A percentile compares a stretch with the other conserved stretches of the same genome.
Conservation (phyloP, 1,284 basidiomycete genomes). For the Microbotryum lychnidis-dioicae region DNA sequence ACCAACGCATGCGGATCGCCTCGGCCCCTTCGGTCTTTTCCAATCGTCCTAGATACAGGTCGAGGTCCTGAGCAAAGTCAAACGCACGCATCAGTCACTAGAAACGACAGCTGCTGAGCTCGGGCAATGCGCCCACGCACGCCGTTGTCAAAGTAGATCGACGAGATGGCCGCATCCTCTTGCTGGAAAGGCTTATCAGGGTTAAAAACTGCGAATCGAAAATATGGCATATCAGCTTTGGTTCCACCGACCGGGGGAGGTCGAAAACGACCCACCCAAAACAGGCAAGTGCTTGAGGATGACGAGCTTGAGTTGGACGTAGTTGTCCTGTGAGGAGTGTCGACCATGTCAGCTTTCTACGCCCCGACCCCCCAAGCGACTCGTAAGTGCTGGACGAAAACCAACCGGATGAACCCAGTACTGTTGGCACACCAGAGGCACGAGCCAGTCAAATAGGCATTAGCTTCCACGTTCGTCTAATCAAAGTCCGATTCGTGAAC, state of each 20-base stretch:
- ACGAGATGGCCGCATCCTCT: constrained; percentile 67
- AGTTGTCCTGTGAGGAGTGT: constrained; percentile 80
- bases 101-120: not conserved
- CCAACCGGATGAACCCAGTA: constrained; percentile 68
- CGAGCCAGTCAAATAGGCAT: too few relatives aligned
- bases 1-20: constrained; percentile 93
- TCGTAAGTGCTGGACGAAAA: not conserved
- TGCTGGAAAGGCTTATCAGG: constrained; percentile 85
- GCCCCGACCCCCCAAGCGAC: not conserved
- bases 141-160: constrained; percentile 49
- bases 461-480: too few relatives aligned
- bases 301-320: constrained; percentile 90
- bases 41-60: constrained; percentile 92
- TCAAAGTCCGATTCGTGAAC: too few relatives aligned
- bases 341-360: not conserved
- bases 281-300: constrained; percentile 90
- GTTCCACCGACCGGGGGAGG: not conserved
- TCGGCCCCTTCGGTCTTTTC: constrained; percentile 99
- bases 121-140: constrained; percentile 2
- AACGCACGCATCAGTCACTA: constrained; percentile 46
- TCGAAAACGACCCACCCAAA: constrained; percentile 52
- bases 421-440: constrained; percentile 6
- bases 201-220: constrained; percentile 65
- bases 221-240: not conserved
- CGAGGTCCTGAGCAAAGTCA: constrained; percentile 84